Conservation (phyloP, 768 basidiomycete species). For the Termitomyces sp. region DNA sequence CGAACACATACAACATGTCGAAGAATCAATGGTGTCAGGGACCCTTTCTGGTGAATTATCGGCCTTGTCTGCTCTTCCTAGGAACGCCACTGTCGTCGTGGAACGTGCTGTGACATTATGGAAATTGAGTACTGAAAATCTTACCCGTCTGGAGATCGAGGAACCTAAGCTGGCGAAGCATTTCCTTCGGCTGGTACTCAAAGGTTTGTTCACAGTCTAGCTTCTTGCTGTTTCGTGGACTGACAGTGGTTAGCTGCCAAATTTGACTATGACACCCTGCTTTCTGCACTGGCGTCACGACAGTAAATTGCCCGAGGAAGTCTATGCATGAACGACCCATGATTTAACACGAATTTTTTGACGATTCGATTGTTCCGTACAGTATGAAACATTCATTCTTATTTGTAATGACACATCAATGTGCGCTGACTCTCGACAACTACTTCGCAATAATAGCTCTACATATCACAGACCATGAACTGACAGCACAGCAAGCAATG, state of each 20-base stretch:
- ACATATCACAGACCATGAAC: too few relatives aligned
- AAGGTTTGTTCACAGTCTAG: slow-evolving; percentile 24
- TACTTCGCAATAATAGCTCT: background rate
- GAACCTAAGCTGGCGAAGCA: slow-evolving; percentile 57
- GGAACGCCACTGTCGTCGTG: slow-evolving; percentile 84
- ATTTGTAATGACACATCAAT: background rate
- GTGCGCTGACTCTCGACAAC: background rate
- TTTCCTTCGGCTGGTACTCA: slow-evolving; percentile 67
- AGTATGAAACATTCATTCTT: background rate
- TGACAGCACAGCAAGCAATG: too few relatives aligned
- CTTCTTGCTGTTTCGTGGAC: background rate
- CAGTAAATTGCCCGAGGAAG: background rate
- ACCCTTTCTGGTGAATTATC: slow-evolving; percentile 90
- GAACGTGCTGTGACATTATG: slow-evolving; percentile 79
- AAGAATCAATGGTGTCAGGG: slow-evolving; percentile 92
- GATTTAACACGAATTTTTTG: too few relatives aligned
- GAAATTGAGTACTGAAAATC: slow-evolving; percentile 59
- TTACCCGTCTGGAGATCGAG: slow-evolving; percentile 62
- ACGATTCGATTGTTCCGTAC: background rate
- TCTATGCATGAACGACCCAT: background rate
- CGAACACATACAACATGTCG: slow-evolving; percentile 57
- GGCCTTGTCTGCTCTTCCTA: slow-evolving; percentile 67
- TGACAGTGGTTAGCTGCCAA: slow-evolving; percentile 13
- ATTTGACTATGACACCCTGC: slow-evolving; percentile 6
- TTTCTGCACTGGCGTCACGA: slow-evolving; percentile 13